Conservation (phyloP, 257 asterid species). For the Primulina tabacum region DNA sequence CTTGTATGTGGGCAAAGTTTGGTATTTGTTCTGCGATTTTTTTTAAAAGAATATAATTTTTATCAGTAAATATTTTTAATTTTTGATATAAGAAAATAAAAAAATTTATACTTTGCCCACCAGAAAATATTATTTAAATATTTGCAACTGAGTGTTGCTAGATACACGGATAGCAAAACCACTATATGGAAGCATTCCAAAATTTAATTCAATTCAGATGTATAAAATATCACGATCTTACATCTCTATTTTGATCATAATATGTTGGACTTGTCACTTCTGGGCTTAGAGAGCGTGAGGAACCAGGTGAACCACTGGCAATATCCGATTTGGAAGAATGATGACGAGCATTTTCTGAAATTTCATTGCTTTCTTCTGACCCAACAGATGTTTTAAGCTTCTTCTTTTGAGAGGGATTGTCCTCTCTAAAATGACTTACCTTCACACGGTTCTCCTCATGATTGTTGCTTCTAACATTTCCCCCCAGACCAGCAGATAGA, state of each 20-base stretch:
- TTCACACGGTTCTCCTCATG: conserved; percentile 27
- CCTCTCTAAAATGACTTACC: conserved; percentile 27
- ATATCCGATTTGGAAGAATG: conserved; percentile 30
- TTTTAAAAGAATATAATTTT: not conserved
- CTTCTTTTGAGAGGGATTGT: conserved; percentile 37
- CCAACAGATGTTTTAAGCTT: conserved; percentile 44
- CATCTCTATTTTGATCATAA: conserved; percentile 41
- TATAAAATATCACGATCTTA: conserved; percentile 28
- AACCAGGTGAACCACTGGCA: conserved; percentile 39
- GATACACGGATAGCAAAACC: conserved; percentile 11
- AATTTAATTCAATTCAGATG: conserved; percentile 1
- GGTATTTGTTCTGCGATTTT: not conserved
- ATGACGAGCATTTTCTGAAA: conserved; percentile 21
- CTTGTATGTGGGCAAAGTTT: not conserved
- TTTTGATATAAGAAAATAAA: too few species aligned
- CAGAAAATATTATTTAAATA: too few species aligned
- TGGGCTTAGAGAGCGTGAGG: conserved; percentile 46
- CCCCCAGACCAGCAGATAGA: conserved; percentile 36
- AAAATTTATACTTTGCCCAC: too few species aligned
- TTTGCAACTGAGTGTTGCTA: not conserved
- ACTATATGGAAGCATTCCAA: conserved; percentile 14
- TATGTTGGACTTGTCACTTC: conserved; percentile 41
- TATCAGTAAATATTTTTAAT: too few species aligned
- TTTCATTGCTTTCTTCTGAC: conserved; percentile 24
- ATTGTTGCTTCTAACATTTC: conserved; percentile 20